Percentiles rank a stretch among this genome's conserved stretches.
Conservation (phyloP, 2,329 filamentous ascomycete genomes). For the Alternaria tenuissima region DNA sequence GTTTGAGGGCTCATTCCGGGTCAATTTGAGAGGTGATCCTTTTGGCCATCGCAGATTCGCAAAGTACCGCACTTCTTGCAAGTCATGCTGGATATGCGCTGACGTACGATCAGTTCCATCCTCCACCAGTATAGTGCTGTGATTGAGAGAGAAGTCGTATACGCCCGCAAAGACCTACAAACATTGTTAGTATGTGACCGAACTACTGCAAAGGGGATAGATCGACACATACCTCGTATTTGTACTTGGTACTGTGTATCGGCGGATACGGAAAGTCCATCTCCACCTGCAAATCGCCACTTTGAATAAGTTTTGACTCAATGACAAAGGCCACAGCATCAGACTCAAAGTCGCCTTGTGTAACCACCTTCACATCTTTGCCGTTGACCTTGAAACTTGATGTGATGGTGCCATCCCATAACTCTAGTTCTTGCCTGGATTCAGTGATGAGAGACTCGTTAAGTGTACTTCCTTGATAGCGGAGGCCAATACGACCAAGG, state of each 20-base stretch:
- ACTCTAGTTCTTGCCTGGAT: constrained; percentile 54
- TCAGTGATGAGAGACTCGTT: constrained; percentile 20
- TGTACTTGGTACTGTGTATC: constrained; percentile 34
- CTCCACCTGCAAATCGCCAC: constrained; percentile 55
- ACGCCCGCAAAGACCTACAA: constrained; percentile 61
- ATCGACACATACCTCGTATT: constrained; percentile 29
- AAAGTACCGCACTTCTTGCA: constrained; percentile 56
- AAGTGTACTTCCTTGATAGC: constrained; percentile 48
- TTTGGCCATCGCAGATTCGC: constrained; percentile 52
- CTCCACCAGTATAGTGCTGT: constrained; percentile 52
- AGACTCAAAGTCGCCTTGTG: constrained; percentile 55
- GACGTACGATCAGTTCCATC: constrained; percentile 43
- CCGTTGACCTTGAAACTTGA: constrained; percentile 57
- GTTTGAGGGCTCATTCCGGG: constrained; percentile 49
- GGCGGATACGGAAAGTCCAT: constrained; percentile 62
- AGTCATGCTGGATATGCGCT: constrained; percentile 53
- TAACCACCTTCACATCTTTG: constrained; percentile 53
- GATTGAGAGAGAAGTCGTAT: constrained; percentile 57
- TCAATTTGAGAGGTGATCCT: constrained; percentile 44
- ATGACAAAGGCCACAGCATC: constrained; percentile 57
- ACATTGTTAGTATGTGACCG: constrained; percentile 33
- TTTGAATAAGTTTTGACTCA: constrained; percentile 53
- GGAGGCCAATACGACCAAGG: constrained; percentile 57
- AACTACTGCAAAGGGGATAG: background rate
- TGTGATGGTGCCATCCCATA: constrained; percentile 58